Evolutionary conservation across 257 asterid genomes (phyloP).

Genomic region (Capsicum rhomboideum): DNA sequence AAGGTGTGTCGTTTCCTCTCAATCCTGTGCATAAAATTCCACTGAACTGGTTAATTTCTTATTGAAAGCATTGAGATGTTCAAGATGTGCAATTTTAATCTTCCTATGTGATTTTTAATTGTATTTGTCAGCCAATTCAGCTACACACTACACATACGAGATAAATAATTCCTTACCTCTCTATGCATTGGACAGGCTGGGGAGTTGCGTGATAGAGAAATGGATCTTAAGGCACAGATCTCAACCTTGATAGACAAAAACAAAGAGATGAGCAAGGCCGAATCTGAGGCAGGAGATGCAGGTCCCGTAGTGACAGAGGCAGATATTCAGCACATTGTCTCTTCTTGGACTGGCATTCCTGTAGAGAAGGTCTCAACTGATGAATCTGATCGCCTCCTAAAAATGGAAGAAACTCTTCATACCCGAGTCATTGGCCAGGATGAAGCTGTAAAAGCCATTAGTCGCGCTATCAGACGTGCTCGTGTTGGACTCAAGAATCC

Average conservation of each 20-base stretch:
- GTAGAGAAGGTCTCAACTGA: constrained; percentile 26
- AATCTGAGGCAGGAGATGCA: constrained; percentile 4
- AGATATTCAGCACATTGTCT: constrained; percentile 24
- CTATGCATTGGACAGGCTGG: constrained; percentile 53
- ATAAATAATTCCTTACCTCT: not conserved
- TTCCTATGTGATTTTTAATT: not conserved
- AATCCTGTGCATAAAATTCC: not conserved
- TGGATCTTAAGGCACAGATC: constrained; percentile 89
- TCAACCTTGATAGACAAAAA: constrained; percentile 72
- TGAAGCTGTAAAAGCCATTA: constrained; percentile 72
- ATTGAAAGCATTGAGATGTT: not conserved
- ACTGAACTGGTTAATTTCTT: not conserved
- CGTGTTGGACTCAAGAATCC: constrained; percentile 88
- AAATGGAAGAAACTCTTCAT: constrained; percentile 33
- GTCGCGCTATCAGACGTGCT: constrained; percentile 79
- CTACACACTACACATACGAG: not conserved
- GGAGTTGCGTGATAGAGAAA: constrained; percentile 84
- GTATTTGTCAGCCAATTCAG: not conserved
- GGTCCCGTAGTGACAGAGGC: constrained; percentile 22
- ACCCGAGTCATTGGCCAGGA: constrained; percentile 66
- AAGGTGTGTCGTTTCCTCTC: constrained; percentile 34
- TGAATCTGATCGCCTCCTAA: constrained; percentile 34
- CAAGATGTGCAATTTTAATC: not conserved
- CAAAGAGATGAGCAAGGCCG: constrained; percentile 75
- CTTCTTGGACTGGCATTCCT: constrained; percentile 38